A percentile compares a stretch with the other conserved stretches of the same genome.
These are phyloP conservation scores for Candida sp. DNA, from an alignment of 1,139 yeast genomes.

Conservation along the genomic window DNA sequence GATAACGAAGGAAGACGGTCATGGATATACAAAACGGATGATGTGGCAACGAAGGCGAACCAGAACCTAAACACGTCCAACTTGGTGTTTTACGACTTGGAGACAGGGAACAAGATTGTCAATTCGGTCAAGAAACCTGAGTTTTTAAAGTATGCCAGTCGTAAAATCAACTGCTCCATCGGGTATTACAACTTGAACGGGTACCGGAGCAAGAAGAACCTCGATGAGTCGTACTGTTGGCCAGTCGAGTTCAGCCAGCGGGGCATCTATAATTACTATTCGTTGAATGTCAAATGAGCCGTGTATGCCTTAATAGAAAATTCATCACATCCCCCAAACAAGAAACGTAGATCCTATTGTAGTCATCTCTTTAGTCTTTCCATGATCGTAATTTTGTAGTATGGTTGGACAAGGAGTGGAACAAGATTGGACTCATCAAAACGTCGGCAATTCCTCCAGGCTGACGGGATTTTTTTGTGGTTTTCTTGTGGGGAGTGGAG, in stretches of 20 bases:
- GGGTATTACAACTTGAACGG: slow-evolving; percentile 51
- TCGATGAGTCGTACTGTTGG: slow-evolving; percentile 53
- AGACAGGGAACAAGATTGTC: slow-evolving; percentile 68
- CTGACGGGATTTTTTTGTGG: too few relatives aligned
- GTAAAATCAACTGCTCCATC: slow-evolving; percentile 61
- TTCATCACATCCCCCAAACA: too few relatives aligned
- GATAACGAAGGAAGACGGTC: slow-evolving; percentile 76
- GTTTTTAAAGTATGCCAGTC: slow-evolving; percentile 65
- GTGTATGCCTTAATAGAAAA: too few relatives aligned
- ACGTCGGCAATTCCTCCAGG: too few relatives aligned
- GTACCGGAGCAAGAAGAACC: slow-evolving; percentile 33
- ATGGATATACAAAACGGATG: slow-evolving; percentile 68
- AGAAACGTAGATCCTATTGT: too few relatives aligned
- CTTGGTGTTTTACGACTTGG: slow-evolving; percentile 60
- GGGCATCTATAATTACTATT: slow-evolving; percentile 75
- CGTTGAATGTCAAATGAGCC: slow-evolving; percentile 42
- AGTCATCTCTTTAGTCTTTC: too few relatives aligned
- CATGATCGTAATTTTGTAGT: too few relatives aligned
- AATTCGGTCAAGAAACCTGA: slow-evolving; percentile 59
- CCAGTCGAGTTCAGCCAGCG: slow-evolving; percentile 69
- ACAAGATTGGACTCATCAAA: too few relatives aligned
- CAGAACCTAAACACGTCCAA: slow-evolving; percentile 21
- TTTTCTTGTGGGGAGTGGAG: too few relatives aligned
- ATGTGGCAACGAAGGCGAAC: slow-evolving; percentile 26
- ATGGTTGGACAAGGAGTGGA: too few relatives aligned